A percentile compares a stretch with the other conserved stretches of the same genome.
phyloP scores from a whole-genome alignment of 129 eudicot species.

The sunflower (Helianthus annuus) region HanXRQr2.0-SUNRISE NC_035447.2:40906805-40907304 shows the following conservation, averaged over 20 bases:
- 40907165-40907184: background rate
- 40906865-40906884: background rate
- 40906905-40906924: background rate
- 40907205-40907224: background rate
- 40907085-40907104: too few relatives aligned
- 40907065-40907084: too few relatives aligned
- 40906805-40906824: background rate
- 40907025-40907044: slow-evolving; percentile 4
- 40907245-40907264: slow-evolving; percentile 70
- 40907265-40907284: slow-evolving; percentile 74
- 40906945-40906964: background rate
- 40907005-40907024: background rate
- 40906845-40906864: background rate
- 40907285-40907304: slow-evolving; percentile 87
- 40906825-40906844: background rate
- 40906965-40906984: background rate
- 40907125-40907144: background rate
- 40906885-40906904: background rate
- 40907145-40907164: background rate
- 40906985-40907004: background rate
- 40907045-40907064: background rate
- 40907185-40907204: background rate
- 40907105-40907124: background rate
- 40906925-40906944: too few relatives aligned
- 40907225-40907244: slow-evolving; percentile 14